These are phyloP conservation scores for Styphnolobium japonicum DNA, from an alignment of 306 rosid genomes.

Conservation along the genomic window DNA sequence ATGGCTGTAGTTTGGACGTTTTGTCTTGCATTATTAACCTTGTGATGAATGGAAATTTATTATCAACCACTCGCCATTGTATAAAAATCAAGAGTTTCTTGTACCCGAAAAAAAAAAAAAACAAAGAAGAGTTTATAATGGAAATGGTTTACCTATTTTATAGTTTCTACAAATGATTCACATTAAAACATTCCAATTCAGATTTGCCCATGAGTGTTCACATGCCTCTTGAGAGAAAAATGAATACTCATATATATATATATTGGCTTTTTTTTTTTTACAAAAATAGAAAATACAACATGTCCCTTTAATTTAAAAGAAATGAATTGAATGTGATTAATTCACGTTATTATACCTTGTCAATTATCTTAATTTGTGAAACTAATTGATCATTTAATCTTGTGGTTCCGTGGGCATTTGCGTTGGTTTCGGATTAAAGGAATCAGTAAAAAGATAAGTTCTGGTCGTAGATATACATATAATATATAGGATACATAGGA, in stretches of 20 bases:
- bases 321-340: background rate
- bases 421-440: too few relatives aligned
- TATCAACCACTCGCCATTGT: too few relatives aligned
- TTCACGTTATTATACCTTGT: background rate
- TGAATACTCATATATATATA: background rate
- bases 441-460: too few relatives aligned
- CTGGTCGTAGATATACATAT: too few relatives aligned
- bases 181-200: background rate
- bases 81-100: too few relatives aligned
- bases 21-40: too few relatives aligned
- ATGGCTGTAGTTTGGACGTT: too few relatives aligned
- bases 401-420: background rate
- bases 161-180: background rate
- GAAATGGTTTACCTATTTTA: background rate
- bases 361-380: background rate
- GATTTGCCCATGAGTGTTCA: background rate
- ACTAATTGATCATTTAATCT: background rate
- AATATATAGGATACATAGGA: too few relatives aligned
- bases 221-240: slow-evolving; percentile 4
- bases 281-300: background rate
- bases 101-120: too few relatives aligned
- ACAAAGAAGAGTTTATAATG: background rate
- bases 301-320: background rate
- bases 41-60: too few relatives aligned
- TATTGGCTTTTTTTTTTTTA: background rate